Base-by-base conservation (phyloP, 192 early-diverging fungal genomes). In the Coemansia interrupta region DNA sequence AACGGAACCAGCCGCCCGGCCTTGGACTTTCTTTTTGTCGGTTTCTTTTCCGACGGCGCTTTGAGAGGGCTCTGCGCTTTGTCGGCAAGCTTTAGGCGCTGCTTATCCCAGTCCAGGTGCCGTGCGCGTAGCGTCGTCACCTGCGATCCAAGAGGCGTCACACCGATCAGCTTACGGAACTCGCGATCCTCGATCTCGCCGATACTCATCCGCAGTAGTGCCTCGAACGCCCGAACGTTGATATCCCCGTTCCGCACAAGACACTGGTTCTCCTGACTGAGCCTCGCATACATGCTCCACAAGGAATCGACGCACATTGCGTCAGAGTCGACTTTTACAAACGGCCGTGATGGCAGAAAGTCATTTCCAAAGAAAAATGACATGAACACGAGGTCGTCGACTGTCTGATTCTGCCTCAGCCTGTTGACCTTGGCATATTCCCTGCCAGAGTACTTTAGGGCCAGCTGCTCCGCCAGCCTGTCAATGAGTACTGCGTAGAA, bases 301-400 rank as follows among this genome's bases (percentile, higher is more conserved):
- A 89, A 80, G 3, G 69, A 61, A 24, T 81, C 75, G 50, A 90
- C 83, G 54, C 81, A 62, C 0, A 29, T 45, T 3, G 80, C 79
- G 19, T 89, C 72, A 2, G 78, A 74, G 15, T 80, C 73, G 52
- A 82, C 84, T 46, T 78, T 81, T 66, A 87, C 83, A 84, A 58
- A 58, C n/a, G 63, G 38, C 3, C 30, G 10, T 3, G 74, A 61
- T 3, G 96, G 96, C 58, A 99, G 63, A 78, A 95, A 97, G 80
- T 98, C 96, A 63, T 96, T 96, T 36, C 96, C 96, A 12, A 94
- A 86, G 70, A 98, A 94, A 56, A 97, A 83, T 54, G 89, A 86
- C 63, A 97, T 73, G 18, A 99, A 84, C 2, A 97, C 88, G 74
- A 95, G 94, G 53, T 99, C 95, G 67, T 99, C 96, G 26, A 96